A percentile compares a stretch with the other conserved stretches of the same genome.
Evolutionary conservation across 768 basidiomycete species (phyloP).

Genomic region (Russula vinacea): DNA sequence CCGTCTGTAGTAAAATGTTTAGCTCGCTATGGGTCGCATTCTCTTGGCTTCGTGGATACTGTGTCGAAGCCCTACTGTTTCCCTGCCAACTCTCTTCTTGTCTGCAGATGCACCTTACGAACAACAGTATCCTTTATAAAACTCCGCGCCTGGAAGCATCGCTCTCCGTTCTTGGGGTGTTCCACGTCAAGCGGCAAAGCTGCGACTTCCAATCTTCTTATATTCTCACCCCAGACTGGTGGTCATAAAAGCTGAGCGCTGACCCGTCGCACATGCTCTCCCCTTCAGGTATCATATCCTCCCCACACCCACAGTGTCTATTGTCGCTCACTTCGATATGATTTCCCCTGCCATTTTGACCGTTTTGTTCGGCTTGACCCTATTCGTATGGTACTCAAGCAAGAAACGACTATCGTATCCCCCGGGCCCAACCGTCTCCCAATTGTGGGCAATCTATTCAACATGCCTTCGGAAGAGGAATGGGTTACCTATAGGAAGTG

Average conservation of each 20-base stretch:
- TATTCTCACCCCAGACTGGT: neutral
- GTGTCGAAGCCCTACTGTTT: too few species aligned
- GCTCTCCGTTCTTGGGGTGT: neutral
- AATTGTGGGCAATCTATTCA: slow-evolving; percentile 29
- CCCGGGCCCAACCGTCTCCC: slow-evolving; percentile 29
- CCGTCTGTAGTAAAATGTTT: too few species aligned
- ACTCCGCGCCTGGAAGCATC: neutral
- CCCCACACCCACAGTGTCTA: neutral
- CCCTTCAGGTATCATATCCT: neutral
- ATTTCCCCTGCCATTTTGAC: neutral
- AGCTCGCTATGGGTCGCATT: too few species aligned
- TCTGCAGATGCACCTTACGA: too few species aligned
- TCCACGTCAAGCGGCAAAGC: neutral
- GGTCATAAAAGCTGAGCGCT: neutral
- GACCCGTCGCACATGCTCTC: neutral
- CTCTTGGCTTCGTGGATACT: too few species aligned
- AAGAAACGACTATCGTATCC: slow-evolving; percentile 2
- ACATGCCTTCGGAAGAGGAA: slow-evolving; percentile 26
- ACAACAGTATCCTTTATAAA: too few species aligned
- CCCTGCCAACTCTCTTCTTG: too few species aligned
- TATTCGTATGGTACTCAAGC: neutral
- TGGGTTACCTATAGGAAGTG: slow-evolving; percentile 25
- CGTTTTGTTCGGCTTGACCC: neutral
- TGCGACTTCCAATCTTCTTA: neutral
- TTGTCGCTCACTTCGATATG: neutral